Conservation (phyloP, 495 filamentous ascomycete genomes). For the Neurospora pannonica region DNA sequence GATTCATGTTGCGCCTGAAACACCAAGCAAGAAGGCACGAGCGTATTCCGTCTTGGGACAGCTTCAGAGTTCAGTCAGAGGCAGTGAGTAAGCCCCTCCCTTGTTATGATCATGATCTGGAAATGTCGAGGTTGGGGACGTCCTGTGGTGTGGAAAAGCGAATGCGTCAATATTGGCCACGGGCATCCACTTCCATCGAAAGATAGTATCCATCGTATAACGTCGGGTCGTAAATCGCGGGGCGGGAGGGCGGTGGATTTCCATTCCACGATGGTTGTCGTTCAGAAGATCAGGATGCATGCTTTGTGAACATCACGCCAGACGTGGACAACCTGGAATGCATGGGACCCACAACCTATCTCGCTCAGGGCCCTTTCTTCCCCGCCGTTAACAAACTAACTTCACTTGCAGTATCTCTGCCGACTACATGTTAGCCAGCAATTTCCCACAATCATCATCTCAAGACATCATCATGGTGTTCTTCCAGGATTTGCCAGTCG, state of each 20-base stretch:
- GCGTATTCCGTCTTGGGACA: background rate
- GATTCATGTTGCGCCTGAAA: background rate
- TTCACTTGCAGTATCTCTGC: too few species aligned
- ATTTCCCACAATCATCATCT: background rate
- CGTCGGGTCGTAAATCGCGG: background rate
- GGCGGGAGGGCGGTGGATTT: background rate
- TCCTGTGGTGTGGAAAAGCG: background rate
- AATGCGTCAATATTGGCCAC: background rate
- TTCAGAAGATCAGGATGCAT: background rate
- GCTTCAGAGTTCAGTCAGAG: background rate
- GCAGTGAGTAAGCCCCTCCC: background rate
- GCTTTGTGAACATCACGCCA: background rate
- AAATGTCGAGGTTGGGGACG: background rate
- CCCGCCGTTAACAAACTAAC: background rate
- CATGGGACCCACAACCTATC: background rate
- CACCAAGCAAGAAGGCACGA: background rate
- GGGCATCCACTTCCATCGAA: background rate
- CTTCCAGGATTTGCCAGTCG: background rate
- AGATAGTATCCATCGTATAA: background rate
- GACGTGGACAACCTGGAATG: background rate
- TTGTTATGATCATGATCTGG: background rate
- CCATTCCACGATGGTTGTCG: background rate
- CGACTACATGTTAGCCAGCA: too few species aligned
- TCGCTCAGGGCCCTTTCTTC: background rate
- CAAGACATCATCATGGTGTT: background rate